phyloP scores from a whole-genome alignment of 352 stramenopile species.

The Phytophthora podocarpi region DNA sequence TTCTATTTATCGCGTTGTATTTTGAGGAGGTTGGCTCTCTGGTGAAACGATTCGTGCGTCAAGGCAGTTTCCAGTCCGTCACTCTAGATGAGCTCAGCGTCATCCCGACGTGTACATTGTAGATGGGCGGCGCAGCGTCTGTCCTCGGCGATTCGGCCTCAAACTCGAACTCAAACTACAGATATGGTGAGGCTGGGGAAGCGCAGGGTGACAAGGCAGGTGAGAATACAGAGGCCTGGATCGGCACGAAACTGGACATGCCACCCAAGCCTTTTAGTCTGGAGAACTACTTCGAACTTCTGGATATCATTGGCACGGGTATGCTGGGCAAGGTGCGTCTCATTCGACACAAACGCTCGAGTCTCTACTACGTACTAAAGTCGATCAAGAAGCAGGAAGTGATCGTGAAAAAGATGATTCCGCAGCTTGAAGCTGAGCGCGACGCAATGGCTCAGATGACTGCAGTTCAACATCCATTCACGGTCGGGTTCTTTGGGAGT shows the following conservation, averaged over 20 bases:
- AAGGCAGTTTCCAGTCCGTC: slow-evolving; percentile 12
- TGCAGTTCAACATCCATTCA: slow-evolving; percentile 50
- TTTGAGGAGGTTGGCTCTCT: slow-evolving; percentile 1
- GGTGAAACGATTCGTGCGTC: slow-evolving; percentile 14
- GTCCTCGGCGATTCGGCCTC: slow-evolving; percentile 25
- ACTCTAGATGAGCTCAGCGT: slow-evolving; percentile 20
- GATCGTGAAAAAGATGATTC: slow-evolving; percentile 59
- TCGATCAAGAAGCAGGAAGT: slow-evolving; percentile 75
- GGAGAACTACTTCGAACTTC: slow-evolving; percentile 61
- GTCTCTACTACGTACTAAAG: slow-evolving; percentile 75
- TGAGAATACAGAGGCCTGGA: slow-evolving; percentile 37
- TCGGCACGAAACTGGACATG: slow-evolving; percentile 59
- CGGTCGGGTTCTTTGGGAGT: slow-evolving; percentile 64
- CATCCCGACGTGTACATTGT: slow-evolving; percentile 1
- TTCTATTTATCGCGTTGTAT: slow-evolving; percentile 26
- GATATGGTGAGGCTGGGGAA: slow-evolving; percentile 22
- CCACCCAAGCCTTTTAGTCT: slow-evolving; percentile 60
- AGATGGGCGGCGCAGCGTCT: slow-evolving; percentile 33
- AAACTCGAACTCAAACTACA: slow-evolving; percentile 16
- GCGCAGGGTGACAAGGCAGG: slow-evolving; percentile 1
- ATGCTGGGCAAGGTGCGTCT: slow-evolving; percentile 76
- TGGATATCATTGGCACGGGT: slow-evolving; percentile 66
- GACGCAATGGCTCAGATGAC: slow-evolving; percentile 51
- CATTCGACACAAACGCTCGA: slow-evolving; percentile 61
- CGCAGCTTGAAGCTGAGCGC: slow-evolving; percentile 59